Conservation (phyloP, 2,329 filamentous ascomycete genomes). For the Sporothrix mexicana region DNA sequence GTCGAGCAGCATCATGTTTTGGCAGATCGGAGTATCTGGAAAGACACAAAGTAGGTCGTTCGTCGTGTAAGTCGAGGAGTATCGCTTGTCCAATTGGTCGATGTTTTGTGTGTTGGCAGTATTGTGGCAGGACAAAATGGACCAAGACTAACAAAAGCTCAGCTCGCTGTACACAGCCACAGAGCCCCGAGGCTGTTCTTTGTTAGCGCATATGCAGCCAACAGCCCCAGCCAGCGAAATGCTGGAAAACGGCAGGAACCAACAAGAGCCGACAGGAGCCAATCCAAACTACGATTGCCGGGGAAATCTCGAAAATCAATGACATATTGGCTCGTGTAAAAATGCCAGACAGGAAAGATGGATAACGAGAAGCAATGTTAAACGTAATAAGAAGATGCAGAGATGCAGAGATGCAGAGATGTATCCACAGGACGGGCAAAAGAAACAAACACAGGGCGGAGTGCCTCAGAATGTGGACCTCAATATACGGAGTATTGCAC, state of each 20-base stretch:
- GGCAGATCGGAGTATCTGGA: neutral
- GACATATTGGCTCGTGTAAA: conserved; percentile 7
- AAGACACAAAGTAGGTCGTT: neutral
- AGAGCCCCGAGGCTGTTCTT: conserved; percentile 6
- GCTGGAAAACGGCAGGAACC: neutral
- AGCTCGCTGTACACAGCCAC: conserved; percentile 29
- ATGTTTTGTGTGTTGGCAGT: neutral
- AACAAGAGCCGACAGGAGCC: neutral
- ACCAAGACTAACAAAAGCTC: conserved; percentile 9
- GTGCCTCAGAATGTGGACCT: conserved; percentile 19
- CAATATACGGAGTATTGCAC: conserved; percentile 15
- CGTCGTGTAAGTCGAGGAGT: neutral
- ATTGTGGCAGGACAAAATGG: conserved; percentile 23
- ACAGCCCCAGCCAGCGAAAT: neutral
- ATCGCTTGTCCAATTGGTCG: neutral
- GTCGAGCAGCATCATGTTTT: neutral
- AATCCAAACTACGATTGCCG: neutral
- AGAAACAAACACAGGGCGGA: neutral
- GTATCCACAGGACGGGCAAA: neutral
- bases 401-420: neutral
- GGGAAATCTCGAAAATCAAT: neutral
- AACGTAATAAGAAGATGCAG: neutral
- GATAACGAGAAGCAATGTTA: neutral
- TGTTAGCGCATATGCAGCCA: neutral
- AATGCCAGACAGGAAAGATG: neutral